These are phyloP conservation scores for Ceratocystis colombiana DNA, from an alignment of 2,329 filamentous ascomycete species.

Conservation along the genomic window DNA sequence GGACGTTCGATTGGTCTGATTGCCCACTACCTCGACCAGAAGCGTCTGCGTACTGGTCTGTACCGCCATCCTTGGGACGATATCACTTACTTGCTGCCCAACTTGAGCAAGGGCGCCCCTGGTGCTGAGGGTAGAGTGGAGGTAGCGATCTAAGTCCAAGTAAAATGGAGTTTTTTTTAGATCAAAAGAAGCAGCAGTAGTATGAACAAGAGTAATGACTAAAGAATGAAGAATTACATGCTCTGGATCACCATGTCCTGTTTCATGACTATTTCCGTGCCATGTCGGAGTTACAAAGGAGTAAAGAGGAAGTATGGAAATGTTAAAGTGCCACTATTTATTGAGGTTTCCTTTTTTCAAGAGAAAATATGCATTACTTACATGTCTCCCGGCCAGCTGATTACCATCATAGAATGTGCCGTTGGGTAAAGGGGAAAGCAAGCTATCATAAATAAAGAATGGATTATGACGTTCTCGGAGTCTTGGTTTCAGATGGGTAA, in stretches of 20 bases:
- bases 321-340: not conserved
- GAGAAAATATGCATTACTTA: constrained; percentile 4
- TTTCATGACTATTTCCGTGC: constrained; percentile 7
- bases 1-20: constrained; percentile 97
- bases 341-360: constrained; percentile 13
- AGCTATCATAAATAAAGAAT: not conserved
- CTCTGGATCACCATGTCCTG: not conserved
- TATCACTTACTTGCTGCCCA: constrained; percentile 88
- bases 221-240: constrained; percentile 12
- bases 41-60: constrained; percentile 93
- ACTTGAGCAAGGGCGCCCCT: constrained; percentile 57
- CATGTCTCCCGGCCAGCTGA: not conserved
- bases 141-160: constrained; percentile 56
- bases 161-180: constrained; percentile 27
- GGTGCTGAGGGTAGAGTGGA: constrained; percentile 81
- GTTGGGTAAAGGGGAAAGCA: not conserved
- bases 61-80: constrained; percentile 99
- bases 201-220: constrained; percentile 9
- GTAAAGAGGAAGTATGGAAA: not conserved
- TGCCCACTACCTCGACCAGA: constrained; percentile 99
- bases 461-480: not conserved
- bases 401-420: not conserved
- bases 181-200: constrained; percentile 27
- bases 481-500: constrained; percentile 13
- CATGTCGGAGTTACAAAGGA: not conserved